Evolutionary conservation across 2,329 filamentous ascomycete genomes (phyloP).

Genomic region (Colletotrichum cordylinicola): DNA sequence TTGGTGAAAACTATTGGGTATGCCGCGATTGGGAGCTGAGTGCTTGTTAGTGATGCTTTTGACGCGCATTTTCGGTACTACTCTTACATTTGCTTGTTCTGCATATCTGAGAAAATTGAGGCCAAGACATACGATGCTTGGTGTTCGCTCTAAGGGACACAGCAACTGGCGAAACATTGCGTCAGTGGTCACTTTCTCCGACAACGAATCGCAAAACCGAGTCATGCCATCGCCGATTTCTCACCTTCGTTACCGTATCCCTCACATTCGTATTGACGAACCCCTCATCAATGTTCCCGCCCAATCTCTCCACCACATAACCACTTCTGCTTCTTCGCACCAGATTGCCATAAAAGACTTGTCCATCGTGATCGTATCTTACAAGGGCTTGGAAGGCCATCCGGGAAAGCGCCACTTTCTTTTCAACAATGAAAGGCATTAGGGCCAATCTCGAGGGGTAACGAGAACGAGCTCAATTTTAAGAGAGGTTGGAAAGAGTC

Average conservation of each 20-base stretch:
- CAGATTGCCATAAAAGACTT: not conserved
- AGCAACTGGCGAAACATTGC: constrained; percentile 1
- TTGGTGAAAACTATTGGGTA: constrained; percentile 27
- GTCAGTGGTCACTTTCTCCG: not conserved
- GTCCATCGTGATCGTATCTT: not conserved
- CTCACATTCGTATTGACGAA: not conserved
- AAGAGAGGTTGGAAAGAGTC: not conserved
- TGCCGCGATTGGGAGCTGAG: constrained; percentile 11
- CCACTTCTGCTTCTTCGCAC: not conserved
- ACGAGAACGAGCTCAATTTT: not conserved
- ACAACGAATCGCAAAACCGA: not conserved
- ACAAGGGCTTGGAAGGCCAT: constrained; percentile 5
- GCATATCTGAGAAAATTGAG: constrained; percentile 33
- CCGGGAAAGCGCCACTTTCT: not conserved
- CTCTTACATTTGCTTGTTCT: constrained; percentile 21
- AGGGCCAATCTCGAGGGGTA: not conserved
- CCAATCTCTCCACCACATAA: not conserved
- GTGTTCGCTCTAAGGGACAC: constrained; percentile 16
- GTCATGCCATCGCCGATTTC: not conserved
- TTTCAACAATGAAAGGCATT: constrained; percentile 2
- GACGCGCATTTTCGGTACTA: not conserved
- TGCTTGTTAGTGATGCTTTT: not conserved
- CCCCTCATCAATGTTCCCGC: not conserved
- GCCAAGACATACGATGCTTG: constrained; percentile 30
- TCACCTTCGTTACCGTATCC: not conserved